Base-by-base conservation (phyloP, 2,329 filamentous ascomycete genomes). In the Colletotrichum brevisporum region DNA sequence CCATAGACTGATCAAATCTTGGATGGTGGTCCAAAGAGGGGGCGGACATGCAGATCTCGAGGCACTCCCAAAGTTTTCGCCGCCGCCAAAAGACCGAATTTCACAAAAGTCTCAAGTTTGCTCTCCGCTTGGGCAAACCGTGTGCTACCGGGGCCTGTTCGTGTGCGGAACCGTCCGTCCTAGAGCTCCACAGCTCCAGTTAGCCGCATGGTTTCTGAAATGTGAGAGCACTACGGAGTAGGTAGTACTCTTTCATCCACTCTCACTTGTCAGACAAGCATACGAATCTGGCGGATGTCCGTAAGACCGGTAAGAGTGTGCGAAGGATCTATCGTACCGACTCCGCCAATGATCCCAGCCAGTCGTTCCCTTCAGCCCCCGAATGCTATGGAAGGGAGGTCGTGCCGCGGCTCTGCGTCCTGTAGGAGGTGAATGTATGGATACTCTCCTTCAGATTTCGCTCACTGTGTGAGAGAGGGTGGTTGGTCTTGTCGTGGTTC, bases 141-240 rank as follows among this genome's bases (percentile, higher is more conserved):
- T 48, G 45, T 63, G n/a, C 13, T 63, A 24, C 27, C 26, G 41
- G 41, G 47, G 55, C 47, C 16, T 18, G 26, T 18, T 63, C 45
- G 48, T 64, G 41, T 15, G 47, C 65, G 65, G 60, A 57, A 58
- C 59, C 52, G 59, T 39, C 60, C 60, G 65, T 47, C 39, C 31
- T 53, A 16, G 39, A 18, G 47, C 53, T 54, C 53, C 66, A 69
- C 66, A 36, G 31, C 62, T 47, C 61, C 53, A 68, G 45, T 51
- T 13, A 63, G 52, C 24, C 47, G 53, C 60, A 64, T 64, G 60
- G 21, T 24, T 57, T 18, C 41, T 57, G 51, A 58, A 26, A 39
- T 52, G 18, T 18, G 52, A 52, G 21, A 24, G 21, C 21, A 24
- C 21, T 24, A 24, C 21, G 21, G 21, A 24, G 21, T 24, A 27